Evolutionary conservation across 208 protist genomes (phyloP).

Genomic region (Endotrypanum monterogeii): DNA sequence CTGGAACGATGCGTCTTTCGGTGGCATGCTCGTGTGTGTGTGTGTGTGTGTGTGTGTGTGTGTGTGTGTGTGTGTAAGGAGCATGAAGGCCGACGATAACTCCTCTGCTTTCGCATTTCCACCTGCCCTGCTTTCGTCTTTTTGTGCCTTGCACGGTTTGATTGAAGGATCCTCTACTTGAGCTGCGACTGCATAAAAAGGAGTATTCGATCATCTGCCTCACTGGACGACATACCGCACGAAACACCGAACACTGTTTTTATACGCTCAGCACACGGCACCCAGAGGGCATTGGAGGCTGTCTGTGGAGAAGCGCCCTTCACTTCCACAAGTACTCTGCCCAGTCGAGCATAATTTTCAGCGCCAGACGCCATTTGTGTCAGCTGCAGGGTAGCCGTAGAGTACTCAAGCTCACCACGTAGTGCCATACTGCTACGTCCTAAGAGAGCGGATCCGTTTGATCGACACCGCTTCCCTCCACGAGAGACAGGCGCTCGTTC

Average conservation of each 20-base stretch:
- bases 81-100: background rate
- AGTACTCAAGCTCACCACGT: background rate
- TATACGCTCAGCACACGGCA: slow-evolving; percentile 8
- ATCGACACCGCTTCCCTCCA: background rate
- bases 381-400: slow-evolving; percentile 9
- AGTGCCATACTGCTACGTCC: background rate
- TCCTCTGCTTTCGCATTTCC: background rate
- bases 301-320: background rate
- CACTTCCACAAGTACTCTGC: slow-evolving; percentile 16
- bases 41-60: too few relatives aligned
- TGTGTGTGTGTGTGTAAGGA: background rate
- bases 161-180: background rate
- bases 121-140: background rate
- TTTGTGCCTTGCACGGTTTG: background rate
- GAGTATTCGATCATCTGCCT: slow-evolving; percentile 20
- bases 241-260: slow-evolving; percentile 22
- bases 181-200: slow-evolving; percentile 14
- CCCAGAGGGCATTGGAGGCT: slow-evolving; percentile 21
- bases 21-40: too few relatives aligned
- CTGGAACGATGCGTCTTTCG: too few relatives aligned
- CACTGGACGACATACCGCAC: slow-evolving; percentile 4
- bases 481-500: background rate
- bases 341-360: slow-evolving; percentile 5
- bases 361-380: slow-evolving; percentile 13
- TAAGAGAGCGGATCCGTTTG: background rate